Evolutionary conservation across 1,284 basidiomycete species (phyloP).

Genomic region (Earliella scabrosa): DNA sequence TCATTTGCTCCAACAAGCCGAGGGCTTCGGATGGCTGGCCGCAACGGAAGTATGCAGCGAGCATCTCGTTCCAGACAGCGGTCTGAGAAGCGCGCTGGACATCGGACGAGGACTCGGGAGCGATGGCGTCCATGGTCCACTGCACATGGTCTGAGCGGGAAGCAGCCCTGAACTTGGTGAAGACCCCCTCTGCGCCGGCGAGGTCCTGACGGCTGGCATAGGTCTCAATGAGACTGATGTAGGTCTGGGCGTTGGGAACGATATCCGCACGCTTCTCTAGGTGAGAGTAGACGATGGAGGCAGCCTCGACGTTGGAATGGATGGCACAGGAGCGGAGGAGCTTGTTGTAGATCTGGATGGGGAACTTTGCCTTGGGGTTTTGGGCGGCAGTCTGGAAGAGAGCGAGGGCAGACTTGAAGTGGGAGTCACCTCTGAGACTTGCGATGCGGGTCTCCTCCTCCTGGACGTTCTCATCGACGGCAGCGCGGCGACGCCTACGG

Average conservation of each 20-base stretch:
- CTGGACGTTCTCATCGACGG: slow-evolving; percentile 28
- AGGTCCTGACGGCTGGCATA: slow-evolving; percentile 61
- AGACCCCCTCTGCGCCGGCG: slow-evolving; percentile 66
- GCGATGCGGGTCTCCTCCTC: slow-evolving; percentile 41
- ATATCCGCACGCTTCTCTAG: slow-evolving; percentile 55
- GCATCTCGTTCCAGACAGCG: slow-evolving; percentile 75
- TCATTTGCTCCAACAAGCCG: slow-evolving; percentile 75
- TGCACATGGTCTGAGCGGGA: slow-evolving; percentile 42
- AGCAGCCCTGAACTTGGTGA: slow-evolving; percentile 61
- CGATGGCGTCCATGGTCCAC: slow-evolving; percentile 24
- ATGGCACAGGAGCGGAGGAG: slow-evolving; percentile 72
- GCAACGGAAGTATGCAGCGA: slow-evolving; percentile 74
- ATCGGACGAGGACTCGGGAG: neutral
- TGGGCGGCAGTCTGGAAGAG: slow-evolving; percentile 68
- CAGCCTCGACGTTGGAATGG: slow-evolving; percentile 63
- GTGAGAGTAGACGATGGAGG: slow-evolving; percentile 71
- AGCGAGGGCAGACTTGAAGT: slow-evolving; percentile 72
- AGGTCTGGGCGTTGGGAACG: slow-evolving; percentile 48
- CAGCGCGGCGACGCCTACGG: slow-evolving; percentile 38
- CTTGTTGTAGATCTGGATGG: slow-evolving; percentile 49
- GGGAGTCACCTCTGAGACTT: slow-evolving; percentile 63
- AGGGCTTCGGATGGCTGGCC: slow-evolving; percentile 70
- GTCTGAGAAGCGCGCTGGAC: slow-evolving; percentile 40
- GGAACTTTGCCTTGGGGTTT: slow-evolving; percentile 40
- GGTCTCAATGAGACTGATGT: slow-evolving; percentile 65